Conservation (phyloP, 495 filamentous ascomycete genomes). For the Beverwykella pulmonaria region DNA sequence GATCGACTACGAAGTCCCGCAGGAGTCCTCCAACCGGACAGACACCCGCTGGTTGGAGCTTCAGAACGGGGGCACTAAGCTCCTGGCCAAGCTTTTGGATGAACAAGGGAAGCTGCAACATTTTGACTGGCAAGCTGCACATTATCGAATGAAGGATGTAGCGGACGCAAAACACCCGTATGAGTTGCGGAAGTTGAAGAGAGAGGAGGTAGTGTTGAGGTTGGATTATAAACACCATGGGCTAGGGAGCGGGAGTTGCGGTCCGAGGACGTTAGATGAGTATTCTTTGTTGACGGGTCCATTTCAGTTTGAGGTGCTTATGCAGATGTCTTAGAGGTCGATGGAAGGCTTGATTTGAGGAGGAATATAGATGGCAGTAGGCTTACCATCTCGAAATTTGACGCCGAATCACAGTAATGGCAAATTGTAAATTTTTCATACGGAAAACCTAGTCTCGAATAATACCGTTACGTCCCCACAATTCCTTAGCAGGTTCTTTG, state of each 20-base stretch:
- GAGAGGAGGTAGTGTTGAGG: constrained; percentile 58
- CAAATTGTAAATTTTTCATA: too few relatives aligned
- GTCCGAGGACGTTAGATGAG: constrained; percentile 60
- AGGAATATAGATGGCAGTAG: too few relatives aligned
- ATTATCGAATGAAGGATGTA: constrained; percentile 57
- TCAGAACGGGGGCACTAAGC: constrained; percentile 43
- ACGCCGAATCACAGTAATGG: too few relatives aligned
- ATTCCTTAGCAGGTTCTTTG: too few relatives aligned
- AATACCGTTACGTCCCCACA: too few relatives aligned
- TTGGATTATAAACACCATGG: constrained; percentile 61
- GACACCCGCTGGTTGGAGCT: constrained; percentile 62
- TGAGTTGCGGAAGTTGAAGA: constrained; percentile 57
- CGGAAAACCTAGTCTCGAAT: too few relatives aligned
- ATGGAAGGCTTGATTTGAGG: too few relatives aligned
- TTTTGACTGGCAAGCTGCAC: constrained; percentile 60
- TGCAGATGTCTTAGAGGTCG: not conserved
- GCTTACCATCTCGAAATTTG: too few relatives aligned
- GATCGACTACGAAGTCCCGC: constrained; percentile 63
- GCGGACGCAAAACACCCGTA: constrained; percentile 62
- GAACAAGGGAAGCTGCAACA: constrained; percentile 36
- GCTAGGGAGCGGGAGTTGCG: constrained; percentile 63
- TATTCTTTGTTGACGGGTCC: constrained; percentile 47
- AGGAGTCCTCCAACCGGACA: constrained; percentile 65
- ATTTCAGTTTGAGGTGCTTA: constrained; percentile 44
- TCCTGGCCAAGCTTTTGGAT: constrained; percentile 45